Percentiles rank a stretch among this genome's conserved stretches.
phyloP scores from a whole-genome alignment of 1,284 basidiomycete genomes.

The Ceratobasidium sp. region DNA sequence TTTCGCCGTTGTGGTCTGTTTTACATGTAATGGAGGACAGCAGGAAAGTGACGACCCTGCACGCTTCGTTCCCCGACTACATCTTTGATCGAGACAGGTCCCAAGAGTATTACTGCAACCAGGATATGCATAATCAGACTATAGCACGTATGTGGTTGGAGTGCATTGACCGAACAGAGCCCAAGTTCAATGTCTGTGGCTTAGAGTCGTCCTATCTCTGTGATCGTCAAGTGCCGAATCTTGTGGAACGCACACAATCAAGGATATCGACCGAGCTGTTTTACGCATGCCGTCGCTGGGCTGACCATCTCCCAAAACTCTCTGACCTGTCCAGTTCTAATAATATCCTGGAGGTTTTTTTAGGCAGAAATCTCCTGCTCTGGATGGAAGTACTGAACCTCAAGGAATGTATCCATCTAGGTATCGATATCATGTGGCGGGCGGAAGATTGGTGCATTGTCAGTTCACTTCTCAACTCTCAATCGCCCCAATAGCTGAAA shows the following conservation, averaged over 20 bases:
- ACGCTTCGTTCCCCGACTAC: not conserved
- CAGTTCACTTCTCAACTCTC: too few relatives aligned
- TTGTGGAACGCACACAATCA: too few relatives aligned
- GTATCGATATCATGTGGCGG: not conserved
- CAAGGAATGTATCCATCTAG: not conserved
- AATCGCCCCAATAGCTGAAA: too few relatives aligned
- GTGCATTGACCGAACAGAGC: not conserved
- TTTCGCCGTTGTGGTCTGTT: not conserved
- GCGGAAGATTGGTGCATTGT: not conserved
- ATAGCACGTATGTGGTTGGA: not conserved
- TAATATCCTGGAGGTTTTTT: too few relatives aligned
- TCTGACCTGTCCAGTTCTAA: too few relatives aligned
- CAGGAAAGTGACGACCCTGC: not conserved
- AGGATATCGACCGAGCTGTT: too few relatives aligned
- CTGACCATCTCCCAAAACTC: too few relatives aligned
- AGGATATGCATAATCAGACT: not conserved
- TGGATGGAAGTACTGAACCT: slow-evolving; percentile 31
- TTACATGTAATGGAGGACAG: not conserved
- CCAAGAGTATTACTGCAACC: not conserved
- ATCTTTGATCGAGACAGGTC: not conserved
- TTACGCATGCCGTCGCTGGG: too few relatives aligned
- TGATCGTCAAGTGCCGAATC: too few relatives aligned
- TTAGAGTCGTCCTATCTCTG: not conserved
- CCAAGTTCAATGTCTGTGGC: slow-evolving; percentile 6
- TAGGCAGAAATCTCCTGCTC: too few relatives aligned